Evolutionary conservation across 176 grass and related monocot species (phyloP), one percentile per base, ranked within the genome.

Genomic region (Zoysia pacifica): DNA sequence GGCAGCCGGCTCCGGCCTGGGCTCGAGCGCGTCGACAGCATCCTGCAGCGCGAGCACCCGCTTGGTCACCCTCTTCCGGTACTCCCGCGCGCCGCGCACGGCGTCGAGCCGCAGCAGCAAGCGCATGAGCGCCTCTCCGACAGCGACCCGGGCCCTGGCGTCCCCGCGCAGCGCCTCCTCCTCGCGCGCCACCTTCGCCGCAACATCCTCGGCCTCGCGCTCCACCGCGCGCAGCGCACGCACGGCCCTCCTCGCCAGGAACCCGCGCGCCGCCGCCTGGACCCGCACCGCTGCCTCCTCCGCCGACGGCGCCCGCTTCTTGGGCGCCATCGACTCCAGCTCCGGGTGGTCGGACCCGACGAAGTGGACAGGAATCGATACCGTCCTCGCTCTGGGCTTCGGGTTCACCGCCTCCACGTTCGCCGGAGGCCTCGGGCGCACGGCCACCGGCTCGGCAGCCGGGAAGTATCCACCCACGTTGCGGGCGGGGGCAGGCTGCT

Each of bases 11-110:
- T 16, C 9, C 4, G 3, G 13, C 13, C 38, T 18, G 10, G 70
- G 8, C 11, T 60, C 72, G n/a, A 63, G 44, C 9, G 83, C 66
- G 80, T 84, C 92, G 14, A 91, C 48, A 16, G 61, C 79, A 19
- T 89, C 92, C 79, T 91, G 92, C 38, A 94, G 75, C 78, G 72
- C 50, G 42, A 94, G 83, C 36, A 89, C 86, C 54, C 70, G 20
- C 74, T 18, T 81, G 51, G 87, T 77, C 58, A 91, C 83, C 80
- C 80, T 89, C 56, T 73, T 61, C 62, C 89, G 11, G 43, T 87
- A 87, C 15, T 58, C 83, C 61, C 86, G 70, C 19, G 88, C 83
- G 5, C 86, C 86, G 50, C 76, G 89, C 67, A 91, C 83, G 18
- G 86, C 59, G 81, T 94, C 81, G 0, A 94, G 67, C 15, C 69